These are phyloP conservation scores for Rhizopogon sp. DNA, from an alignment of 768 basidiomycete species.

Conservation along the genomic window DNA sequence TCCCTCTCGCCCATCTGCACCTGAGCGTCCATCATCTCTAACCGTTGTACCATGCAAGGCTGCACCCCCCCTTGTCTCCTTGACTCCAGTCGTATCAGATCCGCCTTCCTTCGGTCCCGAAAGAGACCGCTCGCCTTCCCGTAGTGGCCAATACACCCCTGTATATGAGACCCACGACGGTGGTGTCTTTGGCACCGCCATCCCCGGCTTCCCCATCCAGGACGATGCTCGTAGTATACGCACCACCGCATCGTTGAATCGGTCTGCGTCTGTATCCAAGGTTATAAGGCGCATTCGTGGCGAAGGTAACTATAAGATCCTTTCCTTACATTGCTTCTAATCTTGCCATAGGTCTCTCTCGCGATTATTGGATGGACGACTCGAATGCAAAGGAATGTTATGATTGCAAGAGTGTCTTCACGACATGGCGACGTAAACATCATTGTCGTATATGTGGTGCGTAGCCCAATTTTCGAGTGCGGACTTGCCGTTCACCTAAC, in stretches of 20 bases:
- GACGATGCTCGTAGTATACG: slow-evolving; percentile 88
- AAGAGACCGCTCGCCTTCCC: slow-evolving; percentile 54
- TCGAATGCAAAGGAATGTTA: slow-evolving; percentile 94
- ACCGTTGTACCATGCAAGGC: slow-evolving; percentile 45
- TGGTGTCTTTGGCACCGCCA: slow-evolving; percentile 61
- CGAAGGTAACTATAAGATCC: slow-evolving; percentile 51
- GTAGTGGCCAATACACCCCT: slow-evolving; percentile 45
- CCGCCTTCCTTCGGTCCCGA: slow-evolving; percentile 65
- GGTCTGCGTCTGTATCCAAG: slow-evolving; percentile 83
- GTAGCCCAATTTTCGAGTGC: slow-evolving; percentile 13
- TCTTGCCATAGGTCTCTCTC: slow-evolving; percentile 59
- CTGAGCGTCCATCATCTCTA: slow-evolving; percentile 59
- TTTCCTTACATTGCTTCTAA: slow-evolving; percentile 5
- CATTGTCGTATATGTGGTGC: slow-evolving; percentile 96
- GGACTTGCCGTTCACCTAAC: slow-evolving; percentile 1
- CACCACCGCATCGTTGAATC: slow-evolving; percentile 64
- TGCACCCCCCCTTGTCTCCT: slow-evolving; percentile 80
- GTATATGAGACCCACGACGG: slow-evolving; percentile 52
- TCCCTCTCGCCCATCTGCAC: slow-evolving; percentile 39
- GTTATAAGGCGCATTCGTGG: slow-evolving; percentile 88
- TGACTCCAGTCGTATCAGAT: slow-evolving; percentile 82
- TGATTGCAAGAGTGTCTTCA: slow-evolving; percentile 92
- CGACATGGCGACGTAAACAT: slow-evolving; percentile 91
- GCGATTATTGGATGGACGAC: slow-evolving; percentile 99
- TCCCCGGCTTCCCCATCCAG: slow-evolving; percentile 89